These are phyloP conservation scores for Colletotrichum tamarilloi DNA, from an alignment of 2,329 filamentous ascomycete genomes.

Conservation along the genomic window DNA sequence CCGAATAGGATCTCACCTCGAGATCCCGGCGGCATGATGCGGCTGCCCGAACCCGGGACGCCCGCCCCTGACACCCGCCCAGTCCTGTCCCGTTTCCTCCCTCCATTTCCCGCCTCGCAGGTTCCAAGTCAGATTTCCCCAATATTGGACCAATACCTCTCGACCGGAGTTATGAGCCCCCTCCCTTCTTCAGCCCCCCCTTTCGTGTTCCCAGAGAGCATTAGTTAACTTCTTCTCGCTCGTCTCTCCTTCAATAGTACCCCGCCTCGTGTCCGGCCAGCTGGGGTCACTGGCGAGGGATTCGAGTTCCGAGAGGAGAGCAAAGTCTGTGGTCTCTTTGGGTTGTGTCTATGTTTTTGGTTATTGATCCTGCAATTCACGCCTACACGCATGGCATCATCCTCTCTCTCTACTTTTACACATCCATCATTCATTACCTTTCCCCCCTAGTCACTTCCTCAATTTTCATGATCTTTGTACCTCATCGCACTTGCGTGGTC, in stretches of 20 bases:
- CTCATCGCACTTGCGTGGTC: neutral
- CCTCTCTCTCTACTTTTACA: no score
- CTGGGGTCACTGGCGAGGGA: no score
- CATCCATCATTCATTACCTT: no score
- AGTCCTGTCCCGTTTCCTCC: neutral
- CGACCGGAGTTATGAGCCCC: neutral
- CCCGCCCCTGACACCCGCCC: conserved; percentile 1
- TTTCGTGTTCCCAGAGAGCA: neutral
- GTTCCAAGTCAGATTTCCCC: neutral
- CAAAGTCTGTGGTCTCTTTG: no score
- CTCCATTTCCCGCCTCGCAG: neutral
- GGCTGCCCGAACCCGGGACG: conserved; percentile 24
- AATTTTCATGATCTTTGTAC: neutral
- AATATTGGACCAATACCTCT: neutral
- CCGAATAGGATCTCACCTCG: neutral
- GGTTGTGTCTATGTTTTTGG: no score
- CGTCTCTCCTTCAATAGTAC: no score
- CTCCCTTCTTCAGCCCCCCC: neutral
- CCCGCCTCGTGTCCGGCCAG: neutral
- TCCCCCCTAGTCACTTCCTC: no score
- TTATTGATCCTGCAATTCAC: no score
- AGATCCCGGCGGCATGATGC: conserved; percentile 8
- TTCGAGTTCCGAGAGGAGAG: neutral
- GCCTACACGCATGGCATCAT: no score
- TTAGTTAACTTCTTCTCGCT: neutral